Conservation (phyloP, 164 flowering plant species). For the Hamamelis virginiana region DNA sequence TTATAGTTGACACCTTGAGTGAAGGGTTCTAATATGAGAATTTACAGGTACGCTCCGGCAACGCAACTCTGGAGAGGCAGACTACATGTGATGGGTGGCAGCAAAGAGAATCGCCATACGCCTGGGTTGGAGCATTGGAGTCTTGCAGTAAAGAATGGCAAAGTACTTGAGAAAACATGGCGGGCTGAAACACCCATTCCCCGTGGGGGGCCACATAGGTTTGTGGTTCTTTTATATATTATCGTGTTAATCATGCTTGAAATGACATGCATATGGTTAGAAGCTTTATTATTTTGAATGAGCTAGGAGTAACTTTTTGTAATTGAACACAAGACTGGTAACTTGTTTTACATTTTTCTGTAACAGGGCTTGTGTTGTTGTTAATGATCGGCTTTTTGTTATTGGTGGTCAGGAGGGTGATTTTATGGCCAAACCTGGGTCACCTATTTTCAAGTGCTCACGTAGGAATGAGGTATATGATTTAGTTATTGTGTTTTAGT, state of each 20-base stretch:
- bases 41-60: constrained; percentile 91
- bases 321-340: too few relatives aligned
- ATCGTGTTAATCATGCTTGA: neutral
- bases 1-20: neutral
- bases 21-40: neutral
- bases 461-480: constrained; percentile 80
- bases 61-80: constrained; percentile 97
- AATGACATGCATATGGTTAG: neutral
- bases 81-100: constrained; percentile 98
- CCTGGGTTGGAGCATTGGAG: constrained; percentile 94
- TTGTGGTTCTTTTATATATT: neutral
- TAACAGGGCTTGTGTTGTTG: constrained; percentile 79
- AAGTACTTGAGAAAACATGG: constrained; percentile 79
- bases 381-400: constrained; percentile 64
- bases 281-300: too few relatives aligned
- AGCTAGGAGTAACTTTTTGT: too few relatives aligned
- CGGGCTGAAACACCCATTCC: constrained; percentile 80
- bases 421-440: constrained; percentile 96
- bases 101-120: constrained; percentile 89
- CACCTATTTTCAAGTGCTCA: constrained; percentile 94
- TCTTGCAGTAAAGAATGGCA: constrained; percentile 87
- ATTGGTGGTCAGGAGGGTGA: constrained; percentile 99
- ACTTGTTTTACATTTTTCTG: neutral
- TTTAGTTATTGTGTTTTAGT: neutral
- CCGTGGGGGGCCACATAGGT: constrained; percentile 99